A percentile compares a stretch with the other conserved stretches of the same genome.
Conservation (phyloP, 2,329 filamentous ascomycete species). For the Cytospora piceae region DNA sequence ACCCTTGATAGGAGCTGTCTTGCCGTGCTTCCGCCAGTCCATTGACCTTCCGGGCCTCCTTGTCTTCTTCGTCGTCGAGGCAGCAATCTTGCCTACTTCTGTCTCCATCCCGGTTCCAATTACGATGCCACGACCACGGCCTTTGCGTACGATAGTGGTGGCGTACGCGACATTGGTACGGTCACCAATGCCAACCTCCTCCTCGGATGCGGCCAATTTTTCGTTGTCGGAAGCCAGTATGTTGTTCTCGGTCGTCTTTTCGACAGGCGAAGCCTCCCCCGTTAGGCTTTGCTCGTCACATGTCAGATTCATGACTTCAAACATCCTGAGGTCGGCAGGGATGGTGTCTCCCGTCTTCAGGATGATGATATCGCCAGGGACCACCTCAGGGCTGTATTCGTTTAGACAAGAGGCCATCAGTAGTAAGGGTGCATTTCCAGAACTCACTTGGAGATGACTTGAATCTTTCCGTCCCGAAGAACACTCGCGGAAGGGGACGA, state of each 20-base stretch:
- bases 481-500: constrained; percentile 67
- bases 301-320: constrained; percentile 77
- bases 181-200: constrained; percentile 68
- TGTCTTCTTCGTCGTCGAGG: constrained; percentile 58
- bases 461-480: constrained; percentile 60
- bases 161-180: constrained; percentile 76
- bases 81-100: constrained; percentile 77
- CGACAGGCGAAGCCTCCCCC: constrained; percentile 74
- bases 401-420: constrained; percentile 8
- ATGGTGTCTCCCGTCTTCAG: constrained; percentile 75
- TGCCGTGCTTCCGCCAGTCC: constrained; percentile 48
- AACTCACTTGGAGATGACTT: constrained; percentile 61
- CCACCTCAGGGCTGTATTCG: constrained; percentile 58
- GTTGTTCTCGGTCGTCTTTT: constrained; percentile 62
- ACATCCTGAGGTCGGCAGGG: constrained; percentile 71
- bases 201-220: constrained; percentile 48
- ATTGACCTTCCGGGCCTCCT: constrained; percentile 50
- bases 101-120: constrained; percentile 75
- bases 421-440: constrained; percentile 10
- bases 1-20: constrained; percentile 45
- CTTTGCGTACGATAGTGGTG: constrained; percentile 73
- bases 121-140: constrained; percentile 73
- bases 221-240: constrained; percentile 51
- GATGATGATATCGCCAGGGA: constrained; percentile 72
- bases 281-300: constrained; percentile 80